Conservation (phyloP, 768 basidiomycete genomes). For the Amanita polypyramis region DNA sequence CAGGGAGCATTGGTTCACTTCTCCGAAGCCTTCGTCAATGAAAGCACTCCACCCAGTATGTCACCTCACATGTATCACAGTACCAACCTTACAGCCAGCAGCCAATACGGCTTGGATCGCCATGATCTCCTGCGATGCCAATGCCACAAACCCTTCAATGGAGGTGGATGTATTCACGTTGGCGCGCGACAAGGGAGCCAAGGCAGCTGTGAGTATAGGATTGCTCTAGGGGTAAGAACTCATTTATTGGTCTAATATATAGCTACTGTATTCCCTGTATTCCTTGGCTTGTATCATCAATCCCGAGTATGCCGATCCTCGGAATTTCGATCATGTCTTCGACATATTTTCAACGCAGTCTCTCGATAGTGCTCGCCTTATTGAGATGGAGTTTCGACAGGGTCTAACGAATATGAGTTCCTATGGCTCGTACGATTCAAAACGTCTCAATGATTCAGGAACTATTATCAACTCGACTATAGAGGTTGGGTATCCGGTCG, state of each 20-base stretch:
- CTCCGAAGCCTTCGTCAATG: conserved; percentile 44
- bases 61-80: conserved; percentile 5
- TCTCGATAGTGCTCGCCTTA: conserved; percentile 44
- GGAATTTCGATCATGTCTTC: conserved; percentile 58
- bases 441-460: conserved; percentile 46
- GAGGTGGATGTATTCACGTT: conserved; percentile 74
- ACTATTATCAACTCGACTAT: conserved; percentile 33
- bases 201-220: conserved; percentile 50
- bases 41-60: conserved; percentile 39
- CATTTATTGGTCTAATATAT: not conserved
- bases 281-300: conserved; percentile 72
- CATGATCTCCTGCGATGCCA: conserved; percentile 72
- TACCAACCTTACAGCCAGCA: conserved; percentile 15
- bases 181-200: conserved; percentile 68
- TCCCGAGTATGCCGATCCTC: conserved; percentile 51
- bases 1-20: conserved; percentile 84
- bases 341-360: conserved; percentile 71
- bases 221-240: not conserved
- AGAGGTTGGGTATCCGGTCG: conserved; percentile 27
- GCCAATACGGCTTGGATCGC: conserved; percentile 88
- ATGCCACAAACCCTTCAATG: conserved; percentile 53
- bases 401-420: conserved; percentile 38
- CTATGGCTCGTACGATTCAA: conserved; percentile 48
- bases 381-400: conserved; percentile 51
- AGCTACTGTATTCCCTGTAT: conserved; percentile 72